Percentiles rank a stretch among this genome's conserved stretches.
These are phyloP conservation scores for Neospermospora avenae DNA, from an alignment of 2,329 filamentous ascomycete species.

Conservation along the genomic window DNA sequence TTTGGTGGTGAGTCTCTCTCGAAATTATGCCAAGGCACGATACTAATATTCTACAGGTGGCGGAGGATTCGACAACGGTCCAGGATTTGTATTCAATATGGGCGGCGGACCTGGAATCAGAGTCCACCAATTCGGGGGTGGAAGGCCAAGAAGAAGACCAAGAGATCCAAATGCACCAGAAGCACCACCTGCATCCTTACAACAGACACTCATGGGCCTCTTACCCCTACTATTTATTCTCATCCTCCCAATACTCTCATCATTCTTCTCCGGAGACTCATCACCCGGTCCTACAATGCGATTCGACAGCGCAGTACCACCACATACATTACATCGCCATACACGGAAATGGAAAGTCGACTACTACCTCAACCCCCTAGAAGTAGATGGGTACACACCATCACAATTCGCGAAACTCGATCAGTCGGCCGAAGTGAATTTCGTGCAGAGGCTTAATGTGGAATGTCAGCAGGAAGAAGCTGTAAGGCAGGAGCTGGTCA, in stretches of 20 bases:
- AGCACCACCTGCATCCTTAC: constrained; percentile 49
- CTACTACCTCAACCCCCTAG: constrained; percentile 81
- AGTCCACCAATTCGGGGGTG: constrained; percentile 92
- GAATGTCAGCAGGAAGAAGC: constrained; percentile 74
- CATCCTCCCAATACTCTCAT: constrained; percentile 77
- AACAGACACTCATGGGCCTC: constrained; percentile 62
- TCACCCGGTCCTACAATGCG: constrained; percentile 66
- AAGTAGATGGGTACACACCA: constrained; percentile 67
- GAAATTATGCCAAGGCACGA: not conserved
- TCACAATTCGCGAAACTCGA: constrained; percentile 74
- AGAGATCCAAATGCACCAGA: constrained; percentile 55
- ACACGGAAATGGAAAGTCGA: constrained; percentile 70
- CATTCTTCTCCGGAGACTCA: constrained; percentile 62
- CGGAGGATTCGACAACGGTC: constrained; percentile 68
- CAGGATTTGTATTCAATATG: constrained; percentile 93
- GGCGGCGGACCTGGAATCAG: constrained; percentile 87
- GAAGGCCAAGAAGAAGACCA: constrained; percentile 71
- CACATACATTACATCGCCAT: constrained; percentile 70
- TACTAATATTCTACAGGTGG: constrained; percentile 30
- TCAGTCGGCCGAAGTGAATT: constrained; percentile 69
- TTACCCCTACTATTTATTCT: constrained; percentile 89
- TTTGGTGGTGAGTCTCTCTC: constrained; percentile 51
- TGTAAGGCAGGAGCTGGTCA: constrained; percentile 50
- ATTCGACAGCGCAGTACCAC: constrained; percentile 68
- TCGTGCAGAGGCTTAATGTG: constrained; percentile 62